A percentile compares a stretch with the other conserved stretches of the same genome.
Conservation (phyloP, 2,329 filamentous ascomycete genomes). For the Botrytis sinoallii region DNA sequence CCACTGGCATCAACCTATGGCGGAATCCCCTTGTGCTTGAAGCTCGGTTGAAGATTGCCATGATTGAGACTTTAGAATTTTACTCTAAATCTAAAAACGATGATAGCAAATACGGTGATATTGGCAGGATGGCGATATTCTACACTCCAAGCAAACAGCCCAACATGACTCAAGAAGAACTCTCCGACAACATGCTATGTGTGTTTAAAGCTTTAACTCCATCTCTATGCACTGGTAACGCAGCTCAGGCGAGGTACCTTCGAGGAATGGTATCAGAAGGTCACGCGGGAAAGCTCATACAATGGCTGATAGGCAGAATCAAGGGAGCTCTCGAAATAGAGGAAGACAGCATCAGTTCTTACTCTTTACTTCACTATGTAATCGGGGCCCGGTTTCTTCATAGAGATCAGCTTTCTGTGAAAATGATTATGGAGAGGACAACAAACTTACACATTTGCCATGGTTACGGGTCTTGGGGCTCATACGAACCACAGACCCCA, state of each 20-base stretch:
- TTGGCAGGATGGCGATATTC: background rate
- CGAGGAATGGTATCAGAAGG: background rate
- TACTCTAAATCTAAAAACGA: background rate
- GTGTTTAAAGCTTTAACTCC: background rate
- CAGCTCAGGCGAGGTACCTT: background rate
- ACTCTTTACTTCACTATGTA: background rate
- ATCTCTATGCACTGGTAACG: background rate
- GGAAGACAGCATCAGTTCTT: background rate
- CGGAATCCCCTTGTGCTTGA: background rate
- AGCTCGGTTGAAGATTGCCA: background rate
- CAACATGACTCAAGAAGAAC: background rate
- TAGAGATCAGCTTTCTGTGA: background rate
- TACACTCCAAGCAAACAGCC: background rate
- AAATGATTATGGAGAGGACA: constrained; percentile 3
- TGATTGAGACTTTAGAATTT: background rate
- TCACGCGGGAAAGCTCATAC: background rate
- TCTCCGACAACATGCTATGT: background rate
- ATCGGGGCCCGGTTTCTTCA: background rate
- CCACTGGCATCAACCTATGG: too few species aligned
- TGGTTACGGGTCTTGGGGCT: background rate
- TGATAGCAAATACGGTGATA: background rate
- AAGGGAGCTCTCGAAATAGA: background rate
- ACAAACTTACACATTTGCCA: background rate
- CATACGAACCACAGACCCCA: background rate
- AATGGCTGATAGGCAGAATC: background rate